A percentile compares a stretch with the other conserved stretches of the same genome.
These are phyloP conservation scores for Stereocaulon alpinum DNA, from an alignment of 495 filamentous ascomycete genomes.

Conservation along the genomic window DNA sequence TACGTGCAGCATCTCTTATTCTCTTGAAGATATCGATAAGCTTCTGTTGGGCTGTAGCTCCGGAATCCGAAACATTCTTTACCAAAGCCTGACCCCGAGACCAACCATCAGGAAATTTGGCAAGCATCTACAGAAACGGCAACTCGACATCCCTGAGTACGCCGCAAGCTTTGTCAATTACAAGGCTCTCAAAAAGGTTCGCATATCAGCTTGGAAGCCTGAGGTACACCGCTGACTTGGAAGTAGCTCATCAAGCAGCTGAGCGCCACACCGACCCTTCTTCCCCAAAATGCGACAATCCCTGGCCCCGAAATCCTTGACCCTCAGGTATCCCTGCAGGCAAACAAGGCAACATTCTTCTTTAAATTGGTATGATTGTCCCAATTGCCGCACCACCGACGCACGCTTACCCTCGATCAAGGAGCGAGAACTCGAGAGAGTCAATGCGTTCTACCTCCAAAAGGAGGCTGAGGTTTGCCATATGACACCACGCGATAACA, in stretches of 20 bases:
- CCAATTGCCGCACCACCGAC: neutral
- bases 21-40: neutral
- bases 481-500: constrained; percentile 22
- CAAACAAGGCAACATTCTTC: constrained; percentile 97
- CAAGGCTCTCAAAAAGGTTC: constrained; percentile 95
- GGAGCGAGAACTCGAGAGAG: constrained; percentile 97
- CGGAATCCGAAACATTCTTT: neutral
- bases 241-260: constrained; percentile 93
- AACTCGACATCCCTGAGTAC: constrained; percentile 98
- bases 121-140: constrained; percentile 96
- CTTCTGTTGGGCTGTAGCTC: neutral
- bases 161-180: constrained; percentile 98
- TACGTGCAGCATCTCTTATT: constrained; percentile 12
- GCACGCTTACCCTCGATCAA: constrained; percentile 27
- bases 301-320: constrained; percentile 44
- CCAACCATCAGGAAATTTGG: constrained; percentile 79
- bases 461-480: constrained; percentile 83
- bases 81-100: constrained; percentile 14
- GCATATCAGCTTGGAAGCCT: neutral
- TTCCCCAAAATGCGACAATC: constrained; percentile 55
- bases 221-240: constrained; percentile 7
- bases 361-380: constrained; percentile 68
- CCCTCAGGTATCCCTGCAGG: constrained; percentile 84
- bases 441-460: constrained; percentile 94
- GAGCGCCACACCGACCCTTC: constrained; percentile 76